These are phyloP conservation scores for Cutaneotrichosporon dermatis DNA, from an alignment of 1,284 basidiomycete species.

Conservation along the genomic window DNA sequence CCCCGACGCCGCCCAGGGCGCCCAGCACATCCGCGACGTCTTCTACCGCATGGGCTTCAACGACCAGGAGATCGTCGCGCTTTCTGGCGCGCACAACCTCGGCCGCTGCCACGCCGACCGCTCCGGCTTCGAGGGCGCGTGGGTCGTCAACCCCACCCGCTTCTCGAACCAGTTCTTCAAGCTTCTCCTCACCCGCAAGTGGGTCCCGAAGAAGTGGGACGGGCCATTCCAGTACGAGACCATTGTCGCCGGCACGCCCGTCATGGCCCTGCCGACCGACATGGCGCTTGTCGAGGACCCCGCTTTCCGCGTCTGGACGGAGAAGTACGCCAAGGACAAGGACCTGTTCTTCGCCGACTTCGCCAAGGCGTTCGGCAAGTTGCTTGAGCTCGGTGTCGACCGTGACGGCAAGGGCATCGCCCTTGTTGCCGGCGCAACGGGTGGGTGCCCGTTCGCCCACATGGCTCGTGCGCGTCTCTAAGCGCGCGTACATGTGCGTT, in stretches of 20 bases:
- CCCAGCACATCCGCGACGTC: constrained; percentile 53
- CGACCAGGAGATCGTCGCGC: constrained; percentile 56
- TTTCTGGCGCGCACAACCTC: constrained; percentile 56
- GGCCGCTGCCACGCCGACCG: constrained; percentile 53
- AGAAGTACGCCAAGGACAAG: constrained; percentile 54
- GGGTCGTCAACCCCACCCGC: constrained; percentile 52
- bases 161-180: constrained; percentile 54
- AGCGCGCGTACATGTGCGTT: background rate
- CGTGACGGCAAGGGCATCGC: constrained; percentile 45
- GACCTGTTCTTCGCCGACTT: constrained; percentile 57
- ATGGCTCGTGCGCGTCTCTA: constrained; percentile 6
- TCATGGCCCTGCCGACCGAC: constrained; percentile 58
- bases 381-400: constrained; percentile 51
- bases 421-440: constrained; percentile 42
- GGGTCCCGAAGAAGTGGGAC: constrained; percentile 54
- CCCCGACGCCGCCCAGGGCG: constrained; percentile 53
- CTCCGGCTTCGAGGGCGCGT: constrained; percentile 50
- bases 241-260: constrained; percentile 49
- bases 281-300: constrained; percentile 49
- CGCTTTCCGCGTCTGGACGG: constrained; percentile 49
- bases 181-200: constrained; percentile 52
- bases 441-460: constrained; percentile 43
- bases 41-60: constrained; percentile 56
- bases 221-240: constrained; percentile 53
- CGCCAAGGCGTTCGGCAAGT: constrained; percentile 48